phyloP scores from a whole-genome alignment of 805 yeast genomes.

The Kockiozyma suomiensis region DNA sequence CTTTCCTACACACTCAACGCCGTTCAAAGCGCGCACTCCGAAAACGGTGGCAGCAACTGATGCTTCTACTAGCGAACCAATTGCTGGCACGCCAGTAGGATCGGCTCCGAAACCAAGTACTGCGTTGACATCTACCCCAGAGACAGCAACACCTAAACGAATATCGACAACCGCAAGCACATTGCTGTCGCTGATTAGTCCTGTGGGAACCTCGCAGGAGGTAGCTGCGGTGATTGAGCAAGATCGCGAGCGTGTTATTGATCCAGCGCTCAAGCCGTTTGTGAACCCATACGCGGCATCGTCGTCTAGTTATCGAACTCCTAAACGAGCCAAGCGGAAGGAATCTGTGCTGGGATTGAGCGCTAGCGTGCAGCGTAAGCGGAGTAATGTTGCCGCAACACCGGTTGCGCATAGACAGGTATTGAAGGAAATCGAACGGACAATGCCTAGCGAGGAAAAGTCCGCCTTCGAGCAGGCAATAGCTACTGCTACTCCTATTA shows the following conservation, averaged over 20 bases:
- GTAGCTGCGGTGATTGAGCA: conserved; percentile 24
- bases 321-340: conserved; percentile 9
- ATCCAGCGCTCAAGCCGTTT: conserved; percentile 39
- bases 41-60: conserved; percentile 7
- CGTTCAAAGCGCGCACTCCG: conserved; percentile 44
- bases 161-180: conserved; percentile 55
- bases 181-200: conserved; percentile 50
- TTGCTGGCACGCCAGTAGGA: conserved; percentile 9
- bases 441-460: conserved; percentile 25
- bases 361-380: conserved; percentile 4
- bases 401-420: conserved; percentile 5
- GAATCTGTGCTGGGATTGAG: conserved; percentile 18
- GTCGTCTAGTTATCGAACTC: conserved; percentile 1
- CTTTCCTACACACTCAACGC: conserved; percentile 33
- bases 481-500: conserved; percentile 26
- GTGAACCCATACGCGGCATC: conserved; percentile 51
- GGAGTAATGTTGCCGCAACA: background rate
- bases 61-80: background rate
- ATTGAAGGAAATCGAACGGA: conserved; percentile 26
- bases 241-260: conserved; percentile 23
- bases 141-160: conserved; percentile 26
- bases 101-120: background rate
- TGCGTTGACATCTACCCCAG: background rate
- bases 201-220: conserved; percentile 36
- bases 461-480: conserved; percentile 20